A percentile compares a stretch with the other conserved stretches of the same genome.
phyloP scores from a whole-genome alignment of 306 rosid species.

The Inga oerstediana region DNA sequence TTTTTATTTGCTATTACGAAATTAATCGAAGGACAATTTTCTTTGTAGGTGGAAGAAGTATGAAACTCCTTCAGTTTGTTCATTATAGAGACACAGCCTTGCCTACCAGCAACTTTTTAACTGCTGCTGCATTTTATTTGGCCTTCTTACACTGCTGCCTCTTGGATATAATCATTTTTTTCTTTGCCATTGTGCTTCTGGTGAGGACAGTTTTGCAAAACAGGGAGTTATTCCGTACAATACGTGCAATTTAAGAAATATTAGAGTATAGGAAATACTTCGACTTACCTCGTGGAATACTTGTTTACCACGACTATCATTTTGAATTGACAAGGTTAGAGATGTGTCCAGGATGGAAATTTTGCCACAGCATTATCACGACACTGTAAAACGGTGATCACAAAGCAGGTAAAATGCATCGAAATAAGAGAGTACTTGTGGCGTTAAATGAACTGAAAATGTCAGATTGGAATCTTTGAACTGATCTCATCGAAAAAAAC shows the following conservation, averaged over 20 bases:
- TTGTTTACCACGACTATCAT: background rate
- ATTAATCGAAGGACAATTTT: slow-evolving; percentile 19
- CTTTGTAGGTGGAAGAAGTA: slow-evolving; percentile 54
- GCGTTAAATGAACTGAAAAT: background rate
- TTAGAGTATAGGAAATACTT: background rate
- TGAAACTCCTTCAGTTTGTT: slow-evolving; percentile 22
- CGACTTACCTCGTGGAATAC: slow-evolving; percentile 19
- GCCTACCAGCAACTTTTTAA: slow-evolving; percentile 42
- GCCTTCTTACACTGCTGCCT: background rate
- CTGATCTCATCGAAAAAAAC: no score
- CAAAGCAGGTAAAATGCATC: background rate
- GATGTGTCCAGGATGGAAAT: background rate
- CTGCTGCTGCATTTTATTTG: slow-evolving; percentile 33
- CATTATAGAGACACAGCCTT: background rate
- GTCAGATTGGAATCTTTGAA: background rate
- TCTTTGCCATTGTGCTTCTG: slow-evolving; percentile 39
- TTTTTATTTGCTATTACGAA: background rate
- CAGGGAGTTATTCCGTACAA: slow-evolving; percentile 14
- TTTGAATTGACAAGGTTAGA: background rate
- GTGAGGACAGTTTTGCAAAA: slow-evolving; percentile 45
- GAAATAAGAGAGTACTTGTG: background rate
- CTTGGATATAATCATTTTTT: slow-evolving; percentile 2
- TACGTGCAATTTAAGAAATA: slow-evolving; percentile 32
- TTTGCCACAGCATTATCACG: background rate
- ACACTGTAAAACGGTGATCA: background rate